Base-by-base conservation (phyloP, 441 rosid genomes). In the Corymbia calophylla region DNA sequence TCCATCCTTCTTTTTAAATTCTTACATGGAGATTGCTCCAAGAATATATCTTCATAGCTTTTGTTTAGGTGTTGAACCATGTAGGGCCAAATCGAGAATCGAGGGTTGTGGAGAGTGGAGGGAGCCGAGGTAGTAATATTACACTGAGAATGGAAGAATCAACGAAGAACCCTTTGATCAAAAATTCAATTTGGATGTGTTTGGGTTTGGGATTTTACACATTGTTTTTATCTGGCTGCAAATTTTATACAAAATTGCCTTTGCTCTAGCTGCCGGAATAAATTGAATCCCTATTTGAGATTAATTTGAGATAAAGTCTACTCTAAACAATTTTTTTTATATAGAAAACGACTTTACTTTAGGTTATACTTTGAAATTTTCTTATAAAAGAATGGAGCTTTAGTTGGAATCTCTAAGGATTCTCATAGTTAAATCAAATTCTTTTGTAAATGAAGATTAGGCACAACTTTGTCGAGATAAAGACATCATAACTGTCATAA, bases 261-360 rank as follows among this genome's bases (percentile, higher is more conserved):
- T 2, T 3, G 0, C 81, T 70, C 27, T 1, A 9, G 15, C 7
- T 35, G 1, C 5, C 4, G 0, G 10, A 35, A 35, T 21, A 21
- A 9, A 70, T 19, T 35, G 48, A 7, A 39, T 1, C 4, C 15
- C 17, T 5, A 10, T 70, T 35, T 3, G 1, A 70, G 8, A 70
- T 1, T 35, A 35, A 10, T 21, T 39, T 7, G 17, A 73, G 14
- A 39, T 7, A 19, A 39, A 2, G 4, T 6, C 7, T 3, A 73
- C 3, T 39, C 3, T 39, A 0, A 1, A 11, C 44, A 4, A 4
- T 39, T 39, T 39, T 39, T 39, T 39, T 4, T 39, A 39, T 39
- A 39, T 39, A 60, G 15, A 25, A 11, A 11, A 23, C 1, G 23
- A 17, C 7, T 68, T 4, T 31, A 68, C 44, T 68, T 68, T 31